Base-by-base conservation (phyloP, 805 yeast species). In the Lipomyces yamanashiensis region DNA sequence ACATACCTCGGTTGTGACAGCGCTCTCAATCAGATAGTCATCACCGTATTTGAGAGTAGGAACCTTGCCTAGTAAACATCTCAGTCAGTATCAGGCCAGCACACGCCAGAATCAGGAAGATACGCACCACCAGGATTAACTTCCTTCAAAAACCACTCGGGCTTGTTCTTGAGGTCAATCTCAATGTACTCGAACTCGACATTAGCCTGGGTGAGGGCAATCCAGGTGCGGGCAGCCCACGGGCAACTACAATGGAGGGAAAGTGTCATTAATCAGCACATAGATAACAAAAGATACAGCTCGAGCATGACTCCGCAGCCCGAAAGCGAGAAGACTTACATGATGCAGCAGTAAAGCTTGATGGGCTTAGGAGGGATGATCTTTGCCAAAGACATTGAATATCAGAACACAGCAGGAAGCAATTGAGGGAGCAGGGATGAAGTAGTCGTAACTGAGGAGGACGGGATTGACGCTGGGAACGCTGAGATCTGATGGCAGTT, bases 151-250 rank as follows among this genome's bases (percentile, higher is more conserved):
- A 71, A 72, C 72, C 72, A 71, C 7, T 71, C 72, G 23, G 74
- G 74, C 70, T 72, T 72, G 68, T 71, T 70, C 50, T 47, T 45
- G 52, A 72, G 67, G 56, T 72, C 73, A 39, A 72, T 70, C 54
- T 67, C 72, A 57, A 68, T 61, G 55, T 55, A 64, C 63, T 71
- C 73, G 58, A 63, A 72, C 58, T 71, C 63, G 50, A 67, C 73
- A 33, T 69, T 71, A n/a, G 71, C 72, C 50, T 57, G 62, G 47
- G 65, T 64, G 45, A 72, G 67, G 7, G 72, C 74, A 41, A 71
- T 62, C 74, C 73, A 72, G 21, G 74, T 69, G 34, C 74, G 69
- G 28, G 71, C 71, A 12, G 74, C 74, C 71, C 72, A 72, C 2
- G 74, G 74, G 56, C 74, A 72, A 40, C 63, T 64, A 33, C 28